Conservation (phyloP, 2,329 filamentous ascomycete genomes). For the Sporothrix inflata region DNA sequence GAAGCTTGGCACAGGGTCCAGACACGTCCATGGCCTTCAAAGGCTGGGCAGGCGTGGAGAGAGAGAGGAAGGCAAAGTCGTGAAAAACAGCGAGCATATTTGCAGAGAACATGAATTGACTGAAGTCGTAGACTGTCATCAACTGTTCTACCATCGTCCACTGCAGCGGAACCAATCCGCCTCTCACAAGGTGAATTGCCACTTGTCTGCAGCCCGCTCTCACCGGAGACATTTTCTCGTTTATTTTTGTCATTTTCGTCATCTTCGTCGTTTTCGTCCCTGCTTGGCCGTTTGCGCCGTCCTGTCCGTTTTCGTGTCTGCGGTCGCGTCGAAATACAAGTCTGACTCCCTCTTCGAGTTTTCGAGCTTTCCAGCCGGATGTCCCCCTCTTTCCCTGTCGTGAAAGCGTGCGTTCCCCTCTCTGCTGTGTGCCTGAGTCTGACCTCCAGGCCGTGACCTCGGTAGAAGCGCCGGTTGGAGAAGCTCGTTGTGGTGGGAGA, state of each 20-base stretch:
- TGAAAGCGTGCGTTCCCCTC: not conserved
- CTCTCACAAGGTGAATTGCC: not conserved
- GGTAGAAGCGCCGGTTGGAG: constrained; percentile 25
- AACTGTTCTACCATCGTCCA: too few species aligned
- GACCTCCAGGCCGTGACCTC: constrained; percentile 11
- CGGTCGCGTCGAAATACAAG: not conserved
- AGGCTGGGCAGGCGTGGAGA: not conserved
- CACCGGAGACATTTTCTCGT: constrained; percentile 3
- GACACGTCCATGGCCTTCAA: constrained; percentile 5
- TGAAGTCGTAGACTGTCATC: not conserved
- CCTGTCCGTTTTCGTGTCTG: not conserved
- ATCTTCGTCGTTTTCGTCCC: not conserved
- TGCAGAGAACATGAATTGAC: not conserved
- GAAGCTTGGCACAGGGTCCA: constrained; percentile 16
- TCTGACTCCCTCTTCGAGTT: not conserved
- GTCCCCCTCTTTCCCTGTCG: constrained; percentile 1
- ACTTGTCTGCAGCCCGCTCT: not conserved
- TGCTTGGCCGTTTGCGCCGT: not conserved
- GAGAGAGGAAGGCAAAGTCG: not conserved
- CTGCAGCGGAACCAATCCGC: not conserved
- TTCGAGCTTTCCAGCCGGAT: constrained; percentile 1
- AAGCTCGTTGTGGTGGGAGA: constrained; percentile 6
- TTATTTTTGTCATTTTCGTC: constrained; percentile 15
- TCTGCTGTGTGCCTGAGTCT: not conserved
- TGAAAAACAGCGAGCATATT: not conserved